Evolutionary conservation across 192 early-diverging fungal genomes (phyloP).

Genomic region (Paraglomus occultum): DNA sequence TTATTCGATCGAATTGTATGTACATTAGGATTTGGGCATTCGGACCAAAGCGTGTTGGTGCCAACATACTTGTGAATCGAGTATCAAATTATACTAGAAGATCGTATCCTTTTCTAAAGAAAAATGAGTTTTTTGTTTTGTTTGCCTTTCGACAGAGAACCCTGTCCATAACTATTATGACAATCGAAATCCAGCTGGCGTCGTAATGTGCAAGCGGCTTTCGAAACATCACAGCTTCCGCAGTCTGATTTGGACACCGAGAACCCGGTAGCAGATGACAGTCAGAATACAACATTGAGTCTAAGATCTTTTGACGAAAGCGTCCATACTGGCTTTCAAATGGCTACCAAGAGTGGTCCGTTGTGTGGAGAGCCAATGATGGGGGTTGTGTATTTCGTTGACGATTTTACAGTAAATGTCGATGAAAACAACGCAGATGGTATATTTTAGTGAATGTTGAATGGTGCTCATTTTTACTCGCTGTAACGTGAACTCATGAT

Average conservation of each 20-base stretch:
- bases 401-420: slow-evolving; percentile 51
- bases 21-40: slow-evolving; percentile 72
- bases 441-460: neutral
- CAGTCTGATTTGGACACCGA: too few relatives aligned
- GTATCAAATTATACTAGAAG: slow-evolving; percentile 51
- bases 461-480: neutral
- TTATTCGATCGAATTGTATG: slow-evolving; percentile 35
- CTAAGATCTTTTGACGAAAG: slow-evolving; percentile 70
- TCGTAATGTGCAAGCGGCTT: neutral
- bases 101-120: slow-evolving; percentile 29
- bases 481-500: neutral
- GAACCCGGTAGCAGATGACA: slow-evolving; percentile 29
- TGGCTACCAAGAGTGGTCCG: slow-evolving; percentile 85
- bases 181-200: slow-evolving; percentile 16
- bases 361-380: slow-evolving; percentile 91
- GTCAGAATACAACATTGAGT: slow-evolving; percentile 35
- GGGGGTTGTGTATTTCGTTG: slow-evolving; percentile 79
- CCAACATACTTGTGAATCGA: slow-evolving; percentile 75
- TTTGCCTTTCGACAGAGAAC: neutral
- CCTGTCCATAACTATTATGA: neutral
- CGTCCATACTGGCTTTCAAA: slow-evolving; percentile 90
- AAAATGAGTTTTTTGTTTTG: neutral
- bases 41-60: slow-evolving; percentile 78
- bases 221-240: too few relatives aligned
- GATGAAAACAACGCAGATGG: slow-evolving; percentile 29